A percentile compares a stretch with the other conserved stretches of the same genome.
These are phyloP conservation scores for Penicillium aurantiogriseum DNA, from an alignment of 2,329 filamentous ascomycete genomes.

Conservation along the genomic window DNA sequence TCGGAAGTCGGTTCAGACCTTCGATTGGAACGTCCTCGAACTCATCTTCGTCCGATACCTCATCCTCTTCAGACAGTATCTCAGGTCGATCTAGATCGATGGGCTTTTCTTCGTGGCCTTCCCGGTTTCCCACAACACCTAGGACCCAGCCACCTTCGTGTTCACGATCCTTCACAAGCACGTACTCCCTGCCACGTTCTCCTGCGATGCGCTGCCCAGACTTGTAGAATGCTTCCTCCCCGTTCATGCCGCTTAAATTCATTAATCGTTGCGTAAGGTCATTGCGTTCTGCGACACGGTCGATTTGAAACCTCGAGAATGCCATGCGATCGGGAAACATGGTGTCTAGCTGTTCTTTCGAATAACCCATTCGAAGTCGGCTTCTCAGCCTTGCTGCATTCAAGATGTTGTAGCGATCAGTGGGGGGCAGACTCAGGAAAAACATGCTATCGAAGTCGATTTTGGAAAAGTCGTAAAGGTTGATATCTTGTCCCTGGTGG, in stretches of 20 bases:
- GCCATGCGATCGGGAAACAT: constrained; percentile 99
- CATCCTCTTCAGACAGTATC: constrained; percentile 56
- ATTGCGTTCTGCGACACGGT: constrained; percentile 87
- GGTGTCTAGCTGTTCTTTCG: constrained; percentile 88
- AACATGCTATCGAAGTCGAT: constrained; percentile 97
- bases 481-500: constrained; percentile 84
- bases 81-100: constrained; percentile 76
- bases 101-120: constrained; percentile 77
- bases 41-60: constrained; percentile 67
- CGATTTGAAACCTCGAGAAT: constrained; percentile 94
- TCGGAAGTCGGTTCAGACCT: constrained; percentile 80
- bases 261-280: constrained; percentile 92
- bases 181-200: constrained; percentile 89
- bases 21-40: constrained; percentile 94
- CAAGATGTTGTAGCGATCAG: constrained; percentile 93
- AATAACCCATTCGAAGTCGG: constrained; percentile 89
- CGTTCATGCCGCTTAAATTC: constrained; percentile 88
- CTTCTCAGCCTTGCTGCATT: constrained; percentile 89
- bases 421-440: constrained; percentile 83
- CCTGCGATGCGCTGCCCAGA: constrained; percentile 57
- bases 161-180: constrained; percentile 91
- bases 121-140: constrained; percentile 84
- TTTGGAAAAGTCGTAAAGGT: constrained; percentile 92
- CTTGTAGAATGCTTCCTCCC: constrained; percentile 67
- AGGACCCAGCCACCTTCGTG: constrained; percentile 95